phyloP scores from a whole-genome alignment of 2,329 filamentous ascomycete genomes.

The Calycina marina region DNA sequence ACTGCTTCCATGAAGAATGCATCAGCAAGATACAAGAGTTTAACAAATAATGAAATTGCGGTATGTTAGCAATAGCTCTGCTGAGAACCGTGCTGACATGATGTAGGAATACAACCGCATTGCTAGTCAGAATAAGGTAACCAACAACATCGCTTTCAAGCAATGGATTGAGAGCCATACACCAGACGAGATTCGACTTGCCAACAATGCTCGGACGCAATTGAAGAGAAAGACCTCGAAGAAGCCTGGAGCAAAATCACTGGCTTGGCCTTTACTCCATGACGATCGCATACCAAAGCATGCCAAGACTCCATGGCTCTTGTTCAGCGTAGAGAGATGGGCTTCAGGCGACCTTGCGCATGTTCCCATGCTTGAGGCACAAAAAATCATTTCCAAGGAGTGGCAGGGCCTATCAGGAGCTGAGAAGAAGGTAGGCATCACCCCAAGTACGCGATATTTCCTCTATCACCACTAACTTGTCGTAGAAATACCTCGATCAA shows the following conservation, averaged over 20 bases:
- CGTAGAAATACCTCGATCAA: slow-evolving; percentile 20
- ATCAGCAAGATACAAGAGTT: slow-evolving; percentile 20
- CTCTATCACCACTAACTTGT: slow-evolving; percentile 1
- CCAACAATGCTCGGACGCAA: slow-evolving; percentile 39
- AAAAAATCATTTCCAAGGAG: slow-evolving; percentile 29
- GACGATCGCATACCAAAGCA: slow-evolving; percentile 39
- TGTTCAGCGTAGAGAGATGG: slow-evolving; percentile 31
- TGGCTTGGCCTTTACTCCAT: slow-evolving; percentile 21
- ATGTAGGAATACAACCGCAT: slow-evolving; percentile 37
- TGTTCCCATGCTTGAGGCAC: slow-evolving; percentile 26
- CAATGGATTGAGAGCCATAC: slow-evolving; percentile 40
- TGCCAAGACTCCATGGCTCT: slow-evolving; percentile 24
- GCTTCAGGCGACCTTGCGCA: slow-evolving; percentile 34
- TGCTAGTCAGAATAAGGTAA: slow-evolving; percentile 30
- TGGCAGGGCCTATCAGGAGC: slow-evolving; percentile 30
- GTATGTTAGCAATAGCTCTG: slow-evolving; percentile 17
- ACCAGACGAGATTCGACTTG: slow-evolving; percentile 39
- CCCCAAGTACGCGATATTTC: background rate
- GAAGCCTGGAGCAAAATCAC: too few relatives aligned
- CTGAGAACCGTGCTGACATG: slow-evolving; percentile 4
- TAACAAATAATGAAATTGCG: slow-evolving; percentile 23
- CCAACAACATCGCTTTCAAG: slow-evolving; percentile 29
- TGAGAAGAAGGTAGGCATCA: slow-evolving; percentile 29
- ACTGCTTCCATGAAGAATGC: slow-evolving; percentile 7
- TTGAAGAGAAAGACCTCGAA: slow-evolving; percentile 13